Percentiles rank a stretch among this genome's conserved stretches.
Evolutionary conservation across 495 filamentous ascomycete species (phyloP).

Genomic region (Aspergillus nidulans): DNA sequence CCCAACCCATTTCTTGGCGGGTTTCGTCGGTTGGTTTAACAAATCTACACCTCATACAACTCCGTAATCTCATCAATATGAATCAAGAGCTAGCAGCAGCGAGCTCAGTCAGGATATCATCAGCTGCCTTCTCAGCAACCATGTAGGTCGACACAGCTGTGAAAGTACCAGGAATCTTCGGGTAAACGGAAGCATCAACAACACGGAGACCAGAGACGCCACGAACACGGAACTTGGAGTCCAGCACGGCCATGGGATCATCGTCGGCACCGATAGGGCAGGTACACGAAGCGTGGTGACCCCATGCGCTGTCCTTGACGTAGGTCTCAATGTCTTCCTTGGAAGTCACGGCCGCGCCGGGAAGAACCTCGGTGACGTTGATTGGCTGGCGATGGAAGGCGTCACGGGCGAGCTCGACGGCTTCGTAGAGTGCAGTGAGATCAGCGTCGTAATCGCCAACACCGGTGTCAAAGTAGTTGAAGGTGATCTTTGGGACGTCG

Average conservation of each 20-base stretch:
- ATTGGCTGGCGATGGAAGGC: conserved; percentile 24
- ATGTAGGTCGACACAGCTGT: conserved; percentile 59
- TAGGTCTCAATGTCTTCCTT: conserved; percentile 42
- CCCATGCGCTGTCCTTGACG: conserved; percentile 51
- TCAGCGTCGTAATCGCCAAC: conserved; percentile 37
- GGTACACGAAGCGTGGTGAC: conserved; percentile 57
- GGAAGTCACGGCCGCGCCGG: conserved; percentile 35
- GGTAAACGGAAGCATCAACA: conserved; percentile 58
- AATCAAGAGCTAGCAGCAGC: too few species aligned
- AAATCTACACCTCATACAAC: not conserved
- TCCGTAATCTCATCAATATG: not conserved
- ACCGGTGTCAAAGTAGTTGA: conserved; percentile 52
- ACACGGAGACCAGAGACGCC: conserved; percentile 54
- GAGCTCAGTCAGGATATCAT: conserved; percentile 40
- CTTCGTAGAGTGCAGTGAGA: conserved; percentile 46
- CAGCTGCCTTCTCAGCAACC: conserved; percentile 59
- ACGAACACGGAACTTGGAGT: conserved; percentile 53
- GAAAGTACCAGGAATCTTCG: conserved; percentile 57
- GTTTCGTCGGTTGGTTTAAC: too few species aligned
- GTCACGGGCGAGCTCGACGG: conserved; percentile 38
- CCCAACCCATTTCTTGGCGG: too few species aligned
- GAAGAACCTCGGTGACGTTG: conserved; percentile 42
- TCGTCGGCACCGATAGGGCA: conserved; percentile 52
- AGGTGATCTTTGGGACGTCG: conserved; percentile 51
- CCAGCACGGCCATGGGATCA: conserved; percentile 55